Conservation (phyloP, 768 basidiomycete species). For the Tubosaeta sp. region DNA sequence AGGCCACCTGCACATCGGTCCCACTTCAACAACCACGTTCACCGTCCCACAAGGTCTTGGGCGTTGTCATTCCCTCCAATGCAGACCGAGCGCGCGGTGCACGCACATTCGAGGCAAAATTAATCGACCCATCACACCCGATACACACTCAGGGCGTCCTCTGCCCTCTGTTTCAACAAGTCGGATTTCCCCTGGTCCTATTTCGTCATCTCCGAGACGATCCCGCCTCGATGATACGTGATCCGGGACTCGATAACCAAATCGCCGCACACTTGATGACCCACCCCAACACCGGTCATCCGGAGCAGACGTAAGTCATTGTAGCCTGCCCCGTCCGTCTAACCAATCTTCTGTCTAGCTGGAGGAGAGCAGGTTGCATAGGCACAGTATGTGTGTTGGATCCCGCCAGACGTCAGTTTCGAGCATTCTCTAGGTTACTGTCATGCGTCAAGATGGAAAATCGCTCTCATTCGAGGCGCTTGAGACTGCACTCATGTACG, state of each 20-base stretch:
- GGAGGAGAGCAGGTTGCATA: slow-evolving; percentile 23
- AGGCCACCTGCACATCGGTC: slow-evolving; percentile 6
- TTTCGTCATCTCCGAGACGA: slow-evolving; percentile 23
- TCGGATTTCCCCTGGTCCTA: slow-evolving; percentile 28
- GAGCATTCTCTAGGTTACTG: slow-evolving; percentile 16
- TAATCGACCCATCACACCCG: slow-evolving; percentile 20
- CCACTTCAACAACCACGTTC: not conserved
- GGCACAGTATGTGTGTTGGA: slow-evolving; percentile 19
- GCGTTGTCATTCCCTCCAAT: slow-evolving; percentile 22
- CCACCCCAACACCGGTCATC: slow-evolving; percentile 23
- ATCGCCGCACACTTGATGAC: slow-evolving; percentile 28
- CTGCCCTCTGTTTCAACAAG: slow-evolving; percentile 25
- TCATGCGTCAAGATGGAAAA: slow-evolving; percentile 24
- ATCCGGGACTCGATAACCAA: slow-evolving; percentile 28
- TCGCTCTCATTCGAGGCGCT: slow-evolving; percentile 23
- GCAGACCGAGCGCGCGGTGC: slow-evolving; percentile 23
- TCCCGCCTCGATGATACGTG: slow-evolving; percentile 17
- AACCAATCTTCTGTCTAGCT: slow-evolving; percentile 9
- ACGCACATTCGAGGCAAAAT: slow-evolving; percentile 16
- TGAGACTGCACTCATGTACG: slow-evolving; percentile 31
- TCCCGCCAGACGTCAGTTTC: not conserved
- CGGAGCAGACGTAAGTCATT: slow-evolving; percentile 18
- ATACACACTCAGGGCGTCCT: slow-evolving; percentile 24
- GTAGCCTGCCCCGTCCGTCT: not conserved
- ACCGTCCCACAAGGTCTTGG: slow-evolving; percentile 6